phyloP scores from a whole-genome alignment of 2,329 filamentous ascomycete genomes.

The Harringtonia aguacate region DNA sequence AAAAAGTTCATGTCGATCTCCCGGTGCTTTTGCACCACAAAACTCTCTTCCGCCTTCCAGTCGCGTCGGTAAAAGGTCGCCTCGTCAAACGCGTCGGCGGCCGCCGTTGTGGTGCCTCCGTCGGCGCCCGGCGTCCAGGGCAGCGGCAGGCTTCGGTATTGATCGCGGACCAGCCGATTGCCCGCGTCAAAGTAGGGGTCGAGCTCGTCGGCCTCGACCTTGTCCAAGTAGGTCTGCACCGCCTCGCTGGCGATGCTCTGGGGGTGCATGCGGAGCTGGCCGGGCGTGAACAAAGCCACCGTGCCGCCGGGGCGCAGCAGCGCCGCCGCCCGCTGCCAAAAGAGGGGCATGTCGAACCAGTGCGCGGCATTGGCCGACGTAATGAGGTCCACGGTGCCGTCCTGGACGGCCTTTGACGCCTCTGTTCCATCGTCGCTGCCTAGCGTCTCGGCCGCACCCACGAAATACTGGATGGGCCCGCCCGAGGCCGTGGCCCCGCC shows the following conservation, averaged over 20 bases:
- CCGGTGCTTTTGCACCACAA: neutral
- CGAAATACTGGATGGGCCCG: constrained; percentile 31
- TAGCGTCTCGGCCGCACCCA: constrained; percentile 33
- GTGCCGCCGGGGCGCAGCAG: constrained; percentile 41
- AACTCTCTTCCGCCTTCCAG: constrained; percentile 24
- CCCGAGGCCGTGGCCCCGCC: constrained; percentile 17
- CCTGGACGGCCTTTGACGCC: constrained; percentile 12
- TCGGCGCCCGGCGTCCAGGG: constrained; percentile 33
- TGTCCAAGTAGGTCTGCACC: constrained; percentile 29
- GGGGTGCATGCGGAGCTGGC: constrained; percentile 16
- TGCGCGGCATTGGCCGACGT: constrained; percentile 40
- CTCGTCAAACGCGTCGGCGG: constrained; percentile 28
- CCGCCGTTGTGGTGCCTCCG: constrained; percentile 5
- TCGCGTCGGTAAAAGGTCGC: constrained; percentile 26
- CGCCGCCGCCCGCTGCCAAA: constrained; percentile 35
- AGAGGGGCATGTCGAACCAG: constrained; percentile 44
- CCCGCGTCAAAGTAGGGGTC: constrained; percentile 27
- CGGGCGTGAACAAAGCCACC: constrained; percentile 38
- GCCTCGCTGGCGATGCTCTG: constrained; percentile 26
- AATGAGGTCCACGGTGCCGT: constrained; percentile 35
- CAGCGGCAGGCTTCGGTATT: constrained; percentile 31
- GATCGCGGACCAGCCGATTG: constrained; percentile 26
- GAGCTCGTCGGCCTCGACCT: constrained; percentile 26
- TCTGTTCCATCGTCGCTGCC: constrained; percentile 15
- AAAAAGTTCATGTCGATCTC: constrained; percentile 19